These are phyloP conservation scores for Blastobotrys aristatus DNA, from an alignment of 1,139 yeast species.

Conservation along the genomic window DNA sequence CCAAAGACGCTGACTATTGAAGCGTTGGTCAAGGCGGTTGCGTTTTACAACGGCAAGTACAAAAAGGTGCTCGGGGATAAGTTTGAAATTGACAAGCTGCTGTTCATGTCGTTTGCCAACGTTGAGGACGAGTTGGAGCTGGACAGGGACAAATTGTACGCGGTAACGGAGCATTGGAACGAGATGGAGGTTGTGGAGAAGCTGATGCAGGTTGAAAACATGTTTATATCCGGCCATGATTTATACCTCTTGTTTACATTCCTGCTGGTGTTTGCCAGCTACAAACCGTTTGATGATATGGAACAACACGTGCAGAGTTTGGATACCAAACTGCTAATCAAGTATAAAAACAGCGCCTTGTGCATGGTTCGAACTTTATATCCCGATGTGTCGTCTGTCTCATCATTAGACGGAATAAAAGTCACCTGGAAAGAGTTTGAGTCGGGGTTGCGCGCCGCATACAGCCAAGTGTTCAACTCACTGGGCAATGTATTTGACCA, in stretches of 20 bases:
- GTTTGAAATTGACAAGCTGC: slow-evolving; percentile 35
- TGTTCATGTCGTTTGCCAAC: slow-evolving; percentile 38
- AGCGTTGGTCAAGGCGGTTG: slow-evolving; percentile 42
- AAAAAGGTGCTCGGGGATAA: slow-evolving; percentile 33
- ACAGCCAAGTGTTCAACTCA: slow-evolving; percentile 26
- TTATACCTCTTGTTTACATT: slow-evolving; percentile 26
- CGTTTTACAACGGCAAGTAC: slow-evolving; percentile 38
- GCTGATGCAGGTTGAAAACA: slow-evolving; percentile 21
- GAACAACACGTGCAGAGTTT: background rate
- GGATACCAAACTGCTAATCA: slow-evolving; percentile 1
- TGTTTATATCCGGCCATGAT: slow-evolving; percentile 19
- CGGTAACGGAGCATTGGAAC: slow-evolving; percentile 26
- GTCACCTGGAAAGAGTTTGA: slow-evolving; percentile 22
- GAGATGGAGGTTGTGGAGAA: slow-evolving; percentile 28
- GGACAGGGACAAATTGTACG: background rate
- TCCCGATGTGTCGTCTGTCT: slow-evolving; percentile 14
- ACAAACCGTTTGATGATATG: slow-evolving; percentile 14
- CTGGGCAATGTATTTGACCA: slow-evolving; percentile 26
- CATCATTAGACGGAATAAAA: slow-evolving; percentile 16
- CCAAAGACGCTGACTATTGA: slow-evolving; percentile 38
- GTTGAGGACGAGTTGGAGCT: background rate
- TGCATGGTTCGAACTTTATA: slow-evolving; percentile 21
- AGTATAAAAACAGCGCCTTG: slow-evolving; percentile 11
- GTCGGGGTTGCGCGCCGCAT: slow-evolving; percentile 17
- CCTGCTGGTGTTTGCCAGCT: slow-evolving; percentile 24